Evolutionary conservation across 805 yeast genomes (phyloP).

Genomic region (Suhomyces sp.): DNA sequence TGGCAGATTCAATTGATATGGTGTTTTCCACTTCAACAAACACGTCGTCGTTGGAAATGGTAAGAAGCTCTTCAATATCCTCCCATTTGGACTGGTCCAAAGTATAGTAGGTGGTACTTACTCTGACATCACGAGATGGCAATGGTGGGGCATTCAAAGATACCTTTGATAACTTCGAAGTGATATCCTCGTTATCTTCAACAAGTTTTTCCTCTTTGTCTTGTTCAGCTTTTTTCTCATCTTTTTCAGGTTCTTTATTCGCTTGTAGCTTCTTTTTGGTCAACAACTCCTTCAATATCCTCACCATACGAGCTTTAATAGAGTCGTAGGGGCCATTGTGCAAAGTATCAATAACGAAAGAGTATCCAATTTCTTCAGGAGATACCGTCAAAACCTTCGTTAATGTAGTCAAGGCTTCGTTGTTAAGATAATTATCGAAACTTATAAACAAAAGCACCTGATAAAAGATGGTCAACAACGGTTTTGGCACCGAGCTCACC

Average conservation of each 20-base stretch:
- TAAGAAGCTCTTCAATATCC: constrained; percentile 43
- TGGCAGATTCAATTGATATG: constrained; percentile 18
- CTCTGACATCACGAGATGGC: constrained; percentile 15
- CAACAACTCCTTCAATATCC: constrained; percentile 67
- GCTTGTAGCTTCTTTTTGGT: constrained; percentile 27
- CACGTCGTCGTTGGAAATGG: constrained; percentile 34
- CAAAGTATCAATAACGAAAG: constrained; percentile 62
- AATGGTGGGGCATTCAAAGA: constrained; percentile 15
- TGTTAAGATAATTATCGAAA: constrained; percentile 26
- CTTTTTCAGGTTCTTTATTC: too few relatives aligned
- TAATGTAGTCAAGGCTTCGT: constrained; percentile 55
- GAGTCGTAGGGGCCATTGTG: constrained; percentile 62
- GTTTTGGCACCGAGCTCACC: constrained; percentile 29
- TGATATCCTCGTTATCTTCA: neutral
- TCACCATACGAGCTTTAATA: constrained; percentile 57
- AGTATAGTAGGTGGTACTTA: constrained; percentile 38
- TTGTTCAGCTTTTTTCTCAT: constrained; percentile 18
- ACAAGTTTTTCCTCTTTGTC: constrained; percentile 8
- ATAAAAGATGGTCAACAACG: constrained; percentile 27
- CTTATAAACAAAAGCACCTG: constrained; percentile 27
- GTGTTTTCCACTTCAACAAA: constrained; percentile 20
- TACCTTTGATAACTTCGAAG: neutral
- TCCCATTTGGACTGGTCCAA: constrained; percentile 42
- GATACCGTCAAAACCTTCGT: constrained; percentile 59
- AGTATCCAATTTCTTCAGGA: constrained; percentile 55